phyloP scores from a whole-genome alignment of 176 grass and related monocot species.

The Melocanna baccifera region DNA sequence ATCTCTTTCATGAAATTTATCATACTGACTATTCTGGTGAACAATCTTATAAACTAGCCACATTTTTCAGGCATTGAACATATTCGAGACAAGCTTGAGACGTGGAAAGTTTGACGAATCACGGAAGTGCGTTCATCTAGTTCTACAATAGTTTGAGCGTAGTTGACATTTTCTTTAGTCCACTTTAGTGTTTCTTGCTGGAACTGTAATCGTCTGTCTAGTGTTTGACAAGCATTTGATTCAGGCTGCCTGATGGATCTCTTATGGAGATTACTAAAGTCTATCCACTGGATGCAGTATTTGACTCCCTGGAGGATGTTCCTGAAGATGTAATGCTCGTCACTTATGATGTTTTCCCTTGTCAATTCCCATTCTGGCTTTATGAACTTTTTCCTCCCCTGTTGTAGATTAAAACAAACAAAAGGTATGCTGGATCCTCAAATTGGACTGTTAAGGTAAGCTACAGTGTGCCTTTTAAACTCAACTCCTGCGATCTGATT shows the following conservation, averaged over 20 bases:
- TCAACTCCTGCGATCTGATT: background rate
- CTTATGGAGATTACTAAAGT: constrained; percentile 95
- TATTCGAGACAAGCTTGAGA: constrained; percentile 31
- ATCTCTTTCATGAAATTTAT: constrained; percentile 4
- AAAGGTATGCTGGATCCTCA: constrained; percentile 89
- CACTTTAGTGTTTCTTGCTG: constrained; percentile 5
- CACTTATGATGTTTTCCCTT: constrained; percentile 4
- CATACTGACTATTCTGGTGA: background rate
- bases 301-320: constrained; percentile 82
- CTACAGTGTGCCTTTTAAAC: background rate
- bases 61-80: constrained; percentile 44
- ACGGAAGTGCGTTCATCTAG: constrained; percentile 8
- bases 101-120: constrained; percentile 36
- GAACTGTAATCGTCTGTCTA: background rate
- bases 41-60: background rate
- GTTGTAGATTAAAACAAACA: constrained; percentile 75
- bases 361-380: background rate
- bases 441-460: constrained; percentile 93
- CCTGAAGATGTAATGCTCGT: constrained; percentile 74
- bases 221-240: constrained; percentile 30
- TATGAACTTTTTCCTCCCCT: background rate
- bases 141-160: background rate
- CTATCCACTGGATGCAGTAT: constrained; percentile 93
- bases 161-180: background rate
- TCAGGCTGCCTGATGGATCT: constrained; percentile 81